Conservation (phyloP, 2,329 filamentous ascomycete species). For the Talaromyces marneffei region DNA sequence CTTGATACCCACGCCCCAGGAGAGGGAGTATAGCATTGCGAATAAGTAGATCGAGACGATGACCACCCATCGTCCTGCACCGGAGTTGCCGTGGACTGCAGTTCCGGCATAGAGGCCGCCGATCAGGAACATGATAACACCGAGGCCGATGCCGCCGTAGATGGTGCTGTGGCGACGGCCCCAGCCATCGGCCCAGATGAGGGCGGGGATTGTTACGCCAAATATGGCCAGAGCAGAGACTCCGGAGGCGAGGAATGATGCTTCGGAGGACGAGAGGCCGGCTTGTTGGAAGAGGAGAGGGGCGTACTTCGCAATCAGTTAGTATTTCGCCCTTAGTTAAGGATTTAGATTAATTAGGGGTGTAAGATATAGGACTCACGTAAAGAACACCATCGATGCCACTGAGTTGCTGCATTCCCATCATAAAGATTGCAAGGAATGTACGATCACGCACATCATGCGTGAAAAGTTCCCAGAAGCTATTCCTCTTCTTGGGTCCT, state of each 20-base stretch:
- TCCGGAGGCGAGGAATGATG: conserved; percentile 57
- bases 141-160: conserved; percentile 48
- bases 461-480: conserved; percentile 24
- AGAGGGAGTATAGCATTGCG: conserved; percentile 26
- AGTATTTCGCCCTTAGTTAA: too few relatives aligned
- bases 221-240: conserved; percentile 57
- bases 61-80: conserved; percentile 28
- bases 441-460: conserved; percentile 34
- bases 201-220: conserved; percentile 51
- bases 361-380: too few relatives aligned
- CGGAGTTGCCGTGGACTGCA: conserved; percentile 23
- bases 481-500: not conserved
- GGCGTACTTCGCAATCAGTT: conserved; percentile 45
- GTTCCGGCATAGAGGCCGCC: conserved; percentile 29
- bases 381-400: conserved; percentile 57
- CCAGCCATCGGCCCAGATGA: conserved; percentile 54
- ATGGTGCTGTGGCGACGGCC: conserved; percentile 52
- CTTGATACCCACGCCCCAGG: conserved; percentile 53
- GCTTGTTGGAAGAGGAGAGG: conserved; percentile 56
- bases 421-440: conserved; percentile 50
- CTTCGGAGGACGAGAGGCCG: conserved; percentile 49
- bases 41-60: conserved; percentile 27
- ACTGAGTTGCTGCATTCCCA: conserved; percentile 55
- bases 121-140: conserved; percentile 34
- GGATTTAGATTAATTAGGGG: too few relatives aligned